A percentile compares a stretch with the other conserved stretches of the same genome.
Conservation (phyloP, 78 protist species). For the Dictyostelium capitatum region DNA sequence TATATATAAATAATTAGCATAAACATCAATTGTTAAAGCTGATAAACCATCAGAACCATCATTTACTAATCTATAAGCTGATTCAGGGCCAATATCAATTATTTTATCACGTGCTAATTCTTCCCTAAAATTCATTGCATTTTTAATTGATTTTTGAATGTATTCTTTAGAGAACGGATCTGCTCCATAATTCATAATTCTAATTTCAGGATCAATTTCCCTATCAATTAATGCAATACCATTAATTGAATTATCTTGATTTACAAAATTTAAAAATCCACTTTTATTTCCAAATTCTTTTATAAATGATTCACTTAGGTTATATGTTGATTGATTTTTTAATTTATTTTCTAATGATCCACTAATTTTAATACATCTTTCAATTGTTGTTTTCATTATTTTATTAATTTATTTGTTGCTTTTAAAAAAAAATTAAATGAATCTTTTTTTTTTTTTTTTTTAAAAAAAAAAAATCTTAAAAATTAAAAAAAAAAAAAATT, state of each 20-base stretch:
- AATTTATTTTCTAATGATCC: slow-evolving; percentile 18
- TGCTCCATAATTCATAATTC: slow-evolving; percentile 19
- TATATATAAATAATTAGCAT: slow-evolving; percentile 32
- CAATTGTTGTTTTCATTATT: neutral
- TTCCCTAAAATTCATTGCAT: slow-evolving; percentile 20
- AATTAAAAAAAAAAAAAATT: neutral
- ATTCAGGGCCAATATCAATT: slow-evolving; percentile 28
- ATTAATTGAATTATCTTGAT: neutral
- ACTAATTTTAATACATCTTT: neutral
- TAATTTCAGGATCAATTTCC: neutral
- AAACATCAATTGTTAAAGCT: slow-evolving; percentile 30
- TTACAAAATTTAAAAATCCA: slow-evolving; percentile 21
- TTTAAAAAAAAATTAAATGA: neutral
- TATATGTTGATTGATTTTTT: neutral
- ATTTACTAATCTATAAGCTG: slow-evolving; percentile 62
- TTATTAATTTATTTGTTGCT: neutral
- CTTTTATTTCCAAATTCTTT: neutral
- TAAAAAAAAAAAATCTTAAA: neutral
- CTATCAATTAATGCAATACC: slow-evolving; percentile 37
- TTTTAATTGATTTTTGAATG: neutral
- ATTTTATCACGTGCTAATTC: neutral
- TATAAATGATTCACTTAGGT: neutral
- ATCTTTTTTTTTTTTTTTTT: neutral
- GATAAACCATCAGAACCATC: slow-evolving; percentile 64
- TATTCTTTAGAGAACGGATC: neutral